Base-by-base conservation (phyloP, 2,329 filamentous ascomycete genomes). In the Fusarium ambrosium region DNA sequence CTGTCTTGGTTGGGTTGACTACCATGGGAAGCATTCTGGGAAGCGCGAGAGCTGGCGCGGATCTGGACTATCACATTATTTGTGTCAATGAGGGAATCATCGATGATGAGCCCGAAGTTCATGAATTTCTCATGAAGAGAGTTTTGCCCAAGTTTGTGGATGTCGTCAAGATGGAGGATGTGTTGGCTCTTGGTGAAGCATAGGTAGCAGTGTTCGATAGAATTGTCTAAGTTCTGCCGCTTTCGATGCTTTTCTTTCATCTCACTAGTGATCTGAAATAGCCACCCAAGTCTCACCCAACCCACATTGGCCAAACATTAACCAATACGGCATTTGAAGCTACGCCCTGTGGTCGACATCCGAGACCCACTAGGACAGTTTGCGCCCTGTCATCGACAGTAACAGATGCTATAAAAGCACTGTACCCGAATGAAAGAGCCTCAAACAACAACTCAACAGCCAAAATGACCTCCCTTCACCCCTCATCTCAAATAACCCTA, bases 141-240 rank as follows among this genome's bases (percentile, higher is more conserved):
- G 48, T 64, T 32, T 32, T 64, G 48, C 62, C 62, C 36, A 64
- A 64, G n/a, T 64, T 64, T 56, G 62, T 64, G 34, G 62, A 64
- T 41, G 48, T 64, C 5, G 48, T 58, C 14, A 64, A 51, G 18
- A 43, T 39, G 22, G 13, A 56, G 4, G 6, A 64, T 18, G 34
- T 64, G 13, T 4, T 64, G 27, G 45, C 62, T n/a, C 32, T 64
- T 22, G 48, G 16, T 9, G 41, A 45, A 45, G 20, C 41, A 4
- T 45, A 45, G 41, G 7, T 22, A 20, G 41, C 29, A 22, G 6
- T 32, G n/a, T 32, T 36, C 6, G 20, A 7, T 48, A 4, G 20
- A 45, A 48, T 48, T 27, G 14, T n/a, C 11, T 0, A 6, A n/a
- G 18, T 51, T 51, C 22, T 20, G 24, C 9, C 45, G 45, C 9